phyloP scores from a whole-genome alignment of 1,284 basidiomycete genomes.

The Ustilago tritici region DNA sequence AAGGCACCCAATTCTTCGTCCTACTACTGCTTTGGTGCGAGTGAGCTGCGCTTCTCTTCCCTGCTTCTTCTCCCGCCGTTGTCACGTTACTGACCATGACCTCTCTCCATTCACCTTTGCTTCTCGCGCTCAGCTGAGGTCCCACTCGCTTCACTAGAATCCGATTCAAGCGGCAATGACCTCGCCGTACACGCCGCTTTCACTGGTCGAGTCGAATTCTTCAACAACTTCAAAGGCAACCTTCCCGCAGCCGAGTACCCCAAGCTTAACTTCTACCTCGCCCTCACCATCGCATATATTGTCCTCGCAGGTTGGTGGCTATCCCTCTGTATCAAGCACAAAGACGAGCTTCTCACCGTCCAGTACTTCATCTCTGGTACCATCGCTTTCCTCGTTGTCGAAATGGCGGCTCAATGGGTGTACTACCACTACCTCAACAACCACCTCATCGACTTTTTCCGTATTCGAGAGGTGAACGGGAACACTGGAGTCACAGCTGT shows the following conservation, averaged over 20 bases:
- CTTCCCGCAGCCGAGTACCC: slow-evolving; percentile 94
- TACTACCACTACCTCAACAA: slow-evolving; percentile 65
- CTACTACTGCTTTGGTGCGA: slow-evolving; percentile 91
- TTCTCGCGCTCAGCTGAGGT: slow-evolving; percentile 77
- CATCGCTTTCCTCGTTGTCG: slow-evolving; percentile 87
- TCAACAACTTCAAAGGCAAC: slow-evolving; percentile 88
- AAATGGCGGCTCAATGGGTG: slow-evolving; percentile 80
- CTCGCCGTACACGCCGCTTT: slow-evolving; percentile 78
- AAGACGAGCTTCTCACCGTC: slow-evolving; percentile 75
- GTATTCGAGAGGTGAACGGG: slow-evolving; percentile 53
- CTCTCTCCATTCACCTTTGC: neutral
- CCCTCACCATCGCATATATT: slow-evolving; percentile 82
- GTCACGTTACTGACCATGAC: neutral
- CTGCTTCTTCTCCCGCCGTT: neutral
- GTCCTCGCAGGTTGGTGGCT: slow-evolving; percentile 81
- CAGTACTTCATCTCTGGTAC: slow-evolving; percentile 95
- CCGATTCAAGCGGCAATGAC: slow-evolving; percentile 5
- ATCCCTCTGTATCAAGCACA: slow-evolving; percentile 84
- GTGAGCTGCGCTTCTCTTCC: slow-evolving; percentile 42
- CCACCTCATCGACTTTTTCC: slow-evolving; percentile 61
- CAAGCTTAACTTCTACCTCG: slow-evolving; percentile 94
- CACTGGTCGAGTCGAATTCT: slow-evolving; percentile 83
- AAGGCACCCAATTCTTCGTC: slow-evolving; percentile 77
- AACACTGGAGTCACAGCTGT: slow-evolving; percentile 49
- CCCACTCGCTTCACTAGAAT: slow-evolving; percentile 78